phyloP scores from a whole-genome alignment of 2,329 filamentous ascomycete genomes.

The Phaeosphaeria sp. region DNA sequence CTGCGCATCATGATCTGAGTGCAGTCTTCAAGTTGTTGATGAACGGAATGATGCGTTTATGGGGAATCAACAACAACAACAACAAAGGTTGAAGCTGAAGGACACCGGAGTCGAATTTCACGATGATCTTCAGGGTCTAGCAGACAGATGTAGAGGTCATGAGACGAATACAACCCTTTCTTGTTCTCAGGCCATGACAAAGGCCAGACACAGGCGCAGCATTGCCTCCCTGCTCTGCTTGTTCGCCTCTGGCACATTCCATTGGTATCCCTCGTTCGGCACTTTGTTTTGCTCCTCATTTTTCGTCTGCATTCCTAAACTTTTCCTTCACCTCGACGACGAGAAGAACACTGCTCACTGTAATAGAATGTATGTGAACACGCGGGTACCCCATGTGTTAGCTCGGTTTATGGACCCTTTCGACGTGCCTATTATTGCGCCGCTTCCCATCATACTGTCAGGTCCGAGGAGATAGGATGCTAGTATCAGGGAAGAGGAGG shows the following conservation, averaged over 20 bases:
- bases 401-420: slow-evolving; percentile 19
- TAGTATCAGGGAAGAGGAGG: slow-evolving; percentile 24
- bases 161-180: not conserved
- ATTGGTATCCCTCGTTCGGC: slow-evolving; percentile 30
- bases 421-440: slow-evolving; percentile 24
- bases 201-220: not conserved
- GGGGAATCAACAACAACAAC: not conserved
- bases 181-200: not conserved
- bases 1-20: not conserved
- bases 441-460: slow-evolving; percentile 19
- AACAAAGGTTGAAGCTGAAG: not conserved
- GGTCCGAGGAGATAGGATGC: slow-evolving; percentile 1
- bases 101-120: not conserved
- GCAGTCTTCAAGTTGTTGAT: not conserved
- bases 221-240: not conserved
- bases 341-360: slow-evolving; percentile 33
- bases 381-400: slow-evolving; percentile 14
- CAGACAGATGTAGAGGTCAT: not conserved
- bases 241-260: slow-evolving; percentile 29
- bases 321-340: slow-evolving; percentile 42
- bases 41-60: not conserved
- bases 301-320: slow-evolving; percentile 44
- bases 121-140: not conserved
- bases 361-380: slow-evolving; percentile 42
- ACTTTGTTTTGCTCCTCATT: slow-evolving; percentile 38